Evolutionary conservation across 129 eudicot genomes (phyloP).

Genomic region (Cynara cardunculus): DNA sequence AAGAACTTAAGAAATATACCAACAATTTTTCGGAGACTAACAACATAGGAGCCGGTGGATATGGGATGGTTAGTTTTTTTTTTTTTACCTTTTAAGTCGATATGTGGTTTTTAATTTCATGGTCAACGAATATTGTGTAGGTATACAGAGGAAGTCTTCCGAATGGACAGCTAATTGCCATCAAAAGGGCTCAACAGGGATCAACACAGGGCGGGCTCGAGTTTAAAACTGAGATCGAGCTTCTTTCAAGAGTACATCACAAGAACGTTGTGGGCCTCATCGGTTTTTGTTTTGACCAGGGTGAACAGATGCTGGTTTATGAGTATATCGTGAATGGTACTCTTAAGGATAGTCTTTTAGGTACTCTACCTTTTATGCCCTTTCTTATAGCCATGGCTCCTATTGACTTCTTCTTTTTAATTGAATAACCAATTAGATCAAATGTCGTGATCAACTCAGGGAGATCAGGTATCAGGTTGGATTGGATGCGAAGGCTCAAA

Average conservation of each 20-base stretch:
- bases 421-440: neutral
- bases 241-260: slow-evolving; percentile 80
- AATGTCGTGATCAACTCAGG: slow-evolving; percentile 2
- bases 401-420: neutral
- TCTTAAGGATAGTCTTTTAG: slow-evolving; percentile 61
- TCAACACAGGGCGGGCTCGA: slow-evolving; percentile 67
- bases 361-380: slow-evolving; percentile 24
- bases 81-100: neutral
- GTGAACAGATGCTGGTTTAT: slow-evolving; percentile 44
- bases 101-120: neutral
- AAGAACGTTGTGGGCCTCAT: slow-evolving; percentile 60
- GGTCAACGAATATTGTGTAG: slow-evolving; percentile 13
- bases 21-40: slow-evolving; percentile 3
- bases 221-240: slow-evolving; percentile 84
- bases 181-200: slow-evolving; percentile 67
- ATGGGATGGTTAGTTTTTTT: neutral
- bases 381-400: neutral
- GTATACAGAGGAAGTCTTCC: slow-evolving; percentile 69
- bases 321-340: slow-evolving; percentile 66
- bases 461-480: slow-evolving; percentile 30
- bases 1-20: slow-evolving; percentile 43
- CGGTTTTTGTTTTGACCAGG: slow-evolving; percentile 53
- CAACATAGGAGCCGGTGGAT: neutral
- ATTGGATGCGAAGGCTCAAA: slow-evolving; percentile 37
- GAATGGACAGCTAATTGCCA: slow-evolving; percentile 48